Conservation (phyloP, 2,329 filamentous ascomycete genomes). For the Saccharata proteae region DNA sequence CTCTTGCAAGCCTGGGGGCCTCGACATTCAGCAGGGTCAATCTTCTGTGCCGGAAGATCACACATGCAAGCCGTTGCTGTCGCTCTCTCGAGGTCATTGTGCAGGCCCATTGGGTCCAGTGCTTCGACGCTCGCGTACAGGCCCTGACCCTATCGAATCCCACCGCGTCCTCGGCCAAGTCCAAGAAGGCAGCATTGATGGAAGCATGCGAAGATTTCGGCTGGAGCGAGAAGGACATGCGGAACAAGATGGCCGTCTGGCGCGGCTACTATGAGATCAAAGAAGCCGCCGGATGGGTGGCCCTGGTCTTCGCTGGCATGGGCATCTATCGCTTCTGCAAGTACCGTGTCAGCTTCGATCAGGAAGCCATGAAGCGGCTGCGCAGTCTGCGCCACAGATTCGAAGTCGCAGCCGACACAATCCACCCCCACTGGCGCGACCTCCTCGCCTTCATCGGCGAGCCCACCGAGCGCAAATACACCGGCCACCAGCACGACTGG, state of each 20-base stretch:
- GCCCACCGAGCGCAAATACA: conserved; percentile 27
- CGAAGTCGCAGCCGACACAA: conserved; percentile 41
- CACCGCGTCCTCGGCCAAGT: conserved; percentile 33
- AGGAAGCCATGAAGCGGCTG: conserved; percentile 38
- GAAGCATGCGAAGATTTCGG: conserved; percentile 43
- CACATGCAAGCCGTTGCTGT: conserved; percentile 39
- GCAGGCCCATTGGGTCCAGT: conserved; percentile 45
- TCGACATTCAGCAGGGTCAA: conserved; percentile 30
- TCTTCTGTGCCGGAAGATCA: conserved; percentile 32
- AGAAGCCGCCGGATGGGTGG: conserved; percentile 43
- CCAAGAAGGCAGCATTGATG: conserved; percentile 39
- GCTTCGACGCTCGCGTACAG: conserved; percentile 40
- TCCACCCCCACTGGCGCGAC: conserved; percentile 41
- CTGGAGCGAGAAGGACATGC: conserved; percentile 46
- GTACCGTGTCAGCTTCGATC: conserved; percentile 42
- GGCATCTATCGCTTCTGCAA: conserved; percentile 50
- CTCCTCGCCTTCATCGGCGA: conserved; percentile 37
- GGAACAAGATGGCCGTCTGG: conserved; percentile 44
- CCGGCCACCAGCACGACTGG: conserved; percentile 41
- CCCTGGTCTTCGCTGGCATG: conserved; percentile 45
- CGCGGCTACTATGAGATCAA: conserved; percentile 48
- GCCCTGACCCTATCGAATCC: conserved; percentile 28
- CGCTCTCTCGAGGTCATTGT: conserved; percentile 48
- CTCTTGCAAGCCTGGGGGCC: neutral
- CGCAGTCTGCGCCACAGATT: conserved; percentile 33